phyloP scores from a whole-genome alignment of 2,329 filamentous ascomycete species.

The Alternaria ventricosa region DNA sequence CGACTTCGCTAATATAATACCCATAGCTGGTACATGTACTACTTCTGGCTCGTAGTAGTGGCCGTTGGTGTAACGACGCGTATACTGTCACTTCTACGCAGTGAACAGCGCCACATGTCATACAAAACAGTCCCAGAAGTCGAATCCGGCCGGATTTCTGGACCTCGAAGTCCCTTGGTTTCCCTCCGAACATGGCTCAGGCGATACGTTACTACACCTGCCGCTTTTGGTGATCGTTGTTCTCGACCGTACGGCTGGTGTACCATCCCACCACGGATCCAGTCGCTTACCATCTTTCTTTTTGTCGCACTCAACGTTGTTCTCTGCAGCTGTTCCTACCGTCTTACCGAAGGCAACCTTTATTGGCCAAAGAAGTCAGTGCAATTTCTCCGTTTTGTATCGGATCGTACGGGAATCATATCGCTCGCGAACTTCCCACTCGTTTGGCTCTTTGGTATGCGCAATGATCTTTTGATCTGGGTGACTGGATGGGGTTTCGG shows the following conservation, averaged over 20 bases:
- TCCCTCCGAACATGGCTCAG: slow-evolving; percentile 25
- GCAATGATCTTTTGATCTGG: slow-evolving; percentile 72
- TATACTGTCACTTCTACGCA: slow-evolving; percentile 25
- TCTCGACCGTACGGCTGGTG: slow-evolving; percentile 52
- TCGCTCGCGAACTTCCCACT: slow-evolving; percentile 69
- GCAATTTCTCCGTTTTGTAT: slow-evolving; percentile 62
- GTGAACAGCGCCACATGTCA: slow-evolving; percentile 9
- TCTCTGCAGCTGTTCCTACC: slow-evolving; percentile 55
- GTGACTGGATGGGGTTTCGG: slow-evolving; percentile 72
- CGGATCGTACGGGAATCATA: slow-evolving; percentile 69
- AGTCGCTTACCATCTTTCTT: slow-evolving; percentile 52
- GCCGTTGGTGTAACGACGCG: slow-evolving; percentile 32
- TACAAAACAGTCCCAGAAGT: slow-evolving; percentile 3
- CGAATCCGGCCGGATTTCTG: background rate
- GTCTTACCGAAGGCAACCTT: slow-evolving; percentile 55
- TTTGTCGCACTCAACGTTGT: slow-evolving; percentile 56
- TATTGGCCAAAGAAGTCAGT: slow-evolving; percentile 46
- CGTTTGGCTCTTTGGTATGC: slow-evolving; percentile 70
- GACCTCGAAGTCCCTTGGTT: background rate
- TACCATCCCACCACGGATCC: slow-evolving; percentile 57
- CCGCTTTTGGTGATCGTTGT: slow-evolving; percentile 52
- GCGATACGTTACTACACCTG: slow-evolving; percentile 51
- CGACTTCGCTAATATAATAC: background rate
- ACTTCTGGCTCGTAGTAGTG: slow-evolving; percentile 40
- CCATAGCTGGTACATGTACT: slow-evolving; percentile 39